Conservation (phyloP, 225 moss, liverwort and hornwort species). For the Physcomitrellopsis africana region DNA sequence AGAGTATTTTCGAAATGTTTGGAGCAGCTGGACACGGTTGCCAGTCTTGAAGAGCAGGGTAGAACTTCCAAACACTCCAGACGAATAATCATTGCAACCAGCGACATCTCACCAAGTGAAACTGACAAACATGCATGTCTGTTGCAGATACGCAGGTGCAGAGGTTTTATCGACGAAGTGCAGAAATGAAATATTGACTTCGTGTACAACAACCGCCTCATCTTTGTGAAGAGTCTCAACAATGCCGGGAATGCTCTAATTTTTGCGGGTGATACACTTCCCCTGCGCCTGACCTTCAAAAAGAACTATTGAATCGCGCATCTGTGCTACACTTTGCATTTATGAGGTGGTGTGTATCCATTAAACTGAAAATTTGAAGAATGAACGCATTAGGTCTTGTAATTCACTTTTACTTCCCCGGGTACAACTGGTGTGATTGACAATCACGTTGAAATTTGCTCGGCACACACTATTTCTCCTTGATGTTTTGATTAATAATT, state of each 20-base stretch:
- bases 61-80: not conserved
- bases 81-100: not conserved
- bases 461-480: too few species aligned
- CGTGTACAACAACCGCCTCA: constrained; percentile 33
- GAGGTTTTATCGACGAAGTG: constrained; percentile 10
- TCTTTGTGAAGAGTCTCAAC: constrained; percentile 34
- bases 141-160: constrained; percentile 46
- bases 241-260: constrained; percentile 47
- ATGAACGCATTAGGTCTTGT: too few species aligned
- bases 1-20: not conserved
- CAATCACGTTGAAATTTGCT: too few species aligned
- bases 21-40: not conserved
- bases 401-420: too few species aligned
- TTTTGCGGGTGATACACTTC: constrained; percentile 34
- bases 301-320: too few species aligned
- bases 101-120: not conserved
- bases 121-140: not conserved
- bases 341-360: too few species aligned
- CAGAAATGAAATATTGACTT: constrained; percentile 54
- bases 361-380: too few species aligned
- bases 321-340: too few species aligned
- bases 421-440: too few species aligned
- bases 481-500: constrained; percentile 57
- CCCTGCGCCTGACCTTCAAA: not conserved
- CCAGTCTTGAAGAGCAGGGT: too few species aligned